These are phyloP conservation scores for Mallotus japonicus DNA, from an alignment of 441 rosid genomes.

Conservation along the genomic window DNA sequence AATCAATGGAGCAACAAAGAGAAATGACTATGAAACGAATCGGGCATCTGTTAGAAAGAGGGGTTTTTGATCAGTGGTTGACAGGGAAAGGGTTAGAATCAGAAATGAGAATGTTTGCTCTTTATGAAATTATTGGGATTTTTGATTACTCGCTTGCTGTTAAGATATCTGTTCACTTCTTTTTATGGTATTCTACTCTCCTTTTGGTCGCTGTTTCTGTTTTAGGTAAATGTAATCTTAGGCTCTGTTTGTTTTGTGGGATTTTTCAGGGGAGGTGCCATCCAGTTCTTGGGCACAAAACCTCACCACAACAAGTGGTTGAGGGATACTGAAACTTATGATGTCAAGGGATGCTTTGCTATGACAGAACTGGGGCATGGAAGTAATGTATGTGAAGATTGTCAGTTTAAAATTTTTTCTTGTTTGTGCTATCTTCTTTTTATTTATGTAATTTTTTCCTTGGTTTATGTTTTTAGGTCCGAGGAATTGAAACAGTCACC, in stretches of 20 bases:
- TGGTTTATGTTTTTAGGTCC: constrained; percentile 47
- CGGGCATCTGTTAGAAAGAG: constrained; percentile 47
- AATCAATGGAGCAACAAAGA: constrained; percentile 86
- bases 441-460: constrained; percentile 6
- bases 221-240: background rate
- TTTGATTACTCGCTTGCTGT: constrained; percentile 70
- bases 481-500: constrained; percentile 87
- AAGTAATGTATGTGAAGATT: constrained; percentile 67
- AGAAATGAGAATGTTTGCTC: constrained; percentile 60
- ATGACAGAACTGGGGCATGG: constrained; percentile 99
- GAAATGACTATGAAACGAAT: constrained; percentile 74
- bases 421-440: constrained; percentile 4
- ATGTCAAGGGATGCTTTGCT: constrained; percentile 83
- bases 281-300: constrained; percentile 73
- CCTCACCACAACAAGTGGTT: constrained; percentile 93
- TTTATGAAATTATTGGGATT: constrained; percentile 48
- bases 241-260: too few relatives aligned
- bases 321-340: constrained; percentile 60
- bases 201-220: background rate
- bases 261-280: constrained; percentile 74
- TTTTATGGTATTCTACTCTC: constrained; percentile 52
- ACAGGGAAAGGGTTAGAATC: constrained; percentile 49
- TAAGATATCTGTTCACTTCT: constrained; percentile 78
- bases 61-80: constrained; percentile 72
- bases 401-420: constrained; percentile 3